Conservation (phyloP, 495 filamentous ascomycete genomes). For the Hyaloscypha variabilis region DNA sequence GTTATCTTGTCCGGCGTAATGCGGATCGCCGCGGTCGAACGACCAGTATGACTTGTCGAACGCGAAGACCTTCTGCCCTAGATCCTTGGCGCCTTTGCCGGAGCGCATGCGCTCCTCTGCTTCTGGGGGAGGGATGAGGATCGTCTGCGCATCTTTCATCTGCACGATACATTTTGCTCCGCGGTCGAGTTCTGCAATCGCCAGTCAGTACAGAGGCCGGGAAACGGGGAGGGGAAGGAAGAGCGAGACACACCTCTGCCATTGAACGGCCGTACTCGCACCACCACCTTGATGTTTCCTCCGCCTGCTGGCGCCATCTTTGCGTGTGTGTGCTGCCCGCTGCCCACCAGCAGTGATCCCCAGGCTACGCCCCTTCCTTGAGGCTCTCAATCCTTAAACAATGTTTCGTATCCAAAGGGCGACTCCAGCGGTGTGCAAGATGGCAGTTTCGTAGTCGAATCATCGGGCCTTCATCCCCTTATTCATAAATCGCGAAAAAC, state of each 20-base stretch:
- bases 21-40: slow-evolving; percentile 77
- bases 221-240: not conserved
- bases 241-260: slow-evolving; percentile 69
- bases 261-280: slow-evolving; percentile 91
- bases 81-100: slow-evolving; percentile 63
- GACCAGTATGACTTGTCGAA: slow-evolving; percentile 99
- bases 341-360: slow-evolving; percentile 4
- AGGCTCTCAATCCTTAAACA: not conserved
- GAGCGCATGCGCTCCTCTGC: slow-evolving; percentile 51
- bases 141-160: slow-evolving; percentile 91
- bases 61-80: slow-evolving; percentile 82
- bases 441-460: not conserved
- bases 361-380: slow-evolving; percentile 8
- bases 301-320: slow-evolving; percentile 54
- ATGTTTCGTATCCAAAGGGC: slow-evolving; percentile 5
- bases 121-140: slow-evolving; percentile 77
- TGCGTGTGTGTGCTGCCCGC: slow-evolving; percentile 19
- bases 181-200: slow-evolving; percentile 75
- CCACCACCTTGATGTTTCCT: slow-evolving; percentile 99
- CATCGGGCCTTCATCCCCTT: not conserved
- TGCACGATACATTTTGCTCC: slow-evolving; percentile 96
- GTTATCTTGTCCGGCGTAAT: slow-evolving; percentile 89
- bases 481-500: no score
- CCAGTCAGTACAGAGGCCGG: not conserved
- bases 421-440: not conserved